Evolutionary conservation across 306 rosid species (phyloP), one percentile per base, ranked within the genome.

Genomic region (Castanea sativa): DNA sequence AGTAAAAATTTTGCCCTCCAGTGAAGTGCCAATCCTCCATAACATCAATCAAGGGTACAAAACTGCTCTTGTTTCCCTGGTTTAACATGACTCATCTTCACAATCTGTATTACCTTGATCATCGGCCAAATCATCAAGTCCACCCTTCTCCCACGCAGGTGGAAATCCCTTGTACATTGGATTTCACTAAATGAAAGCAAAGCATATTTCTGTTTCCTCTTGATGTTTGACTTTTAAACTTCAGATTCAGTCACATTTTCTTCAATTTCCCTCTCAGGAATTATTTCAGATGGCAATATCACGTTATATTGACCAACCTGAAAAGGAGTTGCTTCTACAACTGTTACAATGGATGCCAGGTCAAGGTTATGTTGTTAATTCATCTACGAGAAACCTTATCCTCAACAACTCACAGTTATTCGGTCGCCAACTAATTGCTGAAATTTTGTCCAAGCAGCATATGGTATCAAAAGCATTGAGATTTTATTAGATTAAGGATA

Each of bases 311-410:
- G 83, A 80, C 27, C 81, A 85, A 55, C 97, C 99, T 38, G 93
- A 88, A 78, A 92, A 91, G 88, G 97, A 88, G 58, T 85, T 93
- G 81, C 89, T 92, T 79, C 85, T 95, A 43, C 98, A 91, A 71
- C 80, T 95, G 71, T 86, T 92, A 55, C 86, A 78, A 65, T 92
- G 98, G 99, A 92, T 95, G 98, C 86, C 98, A 21, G 88, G 97
- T 81, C 96, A 91, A 70, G 94, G 96, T 79, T 95, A 93, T 69
- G 71, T 73, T 70, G 90, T 92, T 73, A 88, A 93, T 65, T 85
- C 97, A 57, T 86, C 91, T 16, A 84, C 92, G 11, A 89, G 97
- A 84, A 94, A 92, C 83, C 85, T 88, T 59, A 91, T 94, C 85
- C 92, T 92, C 76, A 92, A 90, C 87, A 91, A 85, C 78, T 91